A percentile compares a stretch with the other conserved stretches of the same genome.
Conservation (phyloP, 306 rosid genomes). For the Begonia fuchsioides region DNA sequence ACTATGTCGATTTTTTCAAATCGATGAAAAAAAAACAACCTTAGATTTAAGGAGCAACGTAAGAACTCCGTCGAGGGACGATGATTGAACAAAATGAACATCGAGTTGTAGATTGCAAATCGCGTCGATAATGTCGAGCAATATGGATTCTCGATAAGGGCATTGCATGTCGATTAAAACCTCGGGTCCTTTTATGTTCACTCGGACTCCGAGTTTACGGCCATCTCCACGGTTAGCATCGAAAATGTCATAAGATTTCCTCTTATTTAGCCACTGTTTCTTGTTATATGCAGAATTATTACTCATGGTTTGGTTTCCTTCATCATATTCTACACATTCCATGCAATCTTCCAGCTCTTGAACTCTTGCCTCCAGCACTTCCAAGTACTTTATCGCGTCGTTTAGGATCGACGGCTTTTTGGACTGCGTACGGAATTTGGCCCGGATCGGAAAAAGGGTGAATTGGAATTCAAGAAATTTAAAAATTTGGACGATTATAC, state of each 20-base stretch:
- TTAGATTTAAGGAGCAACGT: constrained; percentile 53
- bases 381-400: constrained; percentile 51
- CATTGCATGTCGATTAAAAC: constrained; percentile 64
- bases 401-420: constrained; percentile 48
- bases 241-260: constrained; percentile 46
- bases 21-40: constrained; percentile 34
- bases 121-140: constrained; percentile 64
- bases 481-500: constrained; percentile 1
- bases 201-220: constrained; percentile 34
- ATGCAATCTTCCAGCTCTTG: constrained; percentile 61
- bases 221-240: constrained; percentile 25
- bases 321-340: constrained; percentile 28
- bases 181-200: constrained; percentile 41
- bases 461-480: no score
- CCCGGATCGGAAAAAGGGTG: no score
- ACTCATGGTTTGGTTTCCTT: constrained; percentile 38
- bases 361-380: constrained; percentile 58
- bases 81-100: constrained; percentile 57
- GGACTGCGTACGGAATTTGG: constrained; percentile 19
- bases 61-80: constrained; percentile 49
- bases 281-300: constrained; percentile 20
- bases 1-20: not conserved
- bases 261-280: constrained; percentile 39
- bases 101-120: constrained; percentile 50
- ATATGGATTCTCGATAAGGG: constrained; percentile 57